Evolutionary conservation across 805 yeast species (phyloP).

Genomic region (Candida insectorum): DNA sequence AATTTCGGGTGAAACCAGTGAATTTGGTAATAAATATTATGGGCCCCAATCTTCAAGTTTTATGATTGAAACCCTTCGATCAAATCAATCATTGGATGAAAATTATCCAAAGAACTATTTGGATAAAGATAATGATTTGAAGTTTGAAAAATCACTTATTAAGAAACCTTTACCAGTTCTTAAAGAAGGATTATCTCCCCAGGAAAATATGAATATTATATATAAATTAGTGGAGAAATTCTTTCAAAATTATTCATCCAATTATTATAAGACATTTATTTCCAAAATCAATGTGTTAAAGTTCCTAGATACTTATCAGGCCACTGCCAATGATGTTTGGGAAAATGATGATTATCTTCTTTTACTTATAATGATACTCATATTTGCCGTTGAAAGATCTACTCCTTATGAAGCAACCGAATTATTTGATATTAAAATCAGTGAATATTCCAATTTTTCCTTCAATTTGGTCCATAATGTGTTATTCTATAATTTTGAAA

Average conservation of each 20-base stretch:
- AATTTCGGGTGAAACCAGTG: conserved; percentile 36
- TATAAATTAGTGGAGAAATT: conserved; percentile 37
- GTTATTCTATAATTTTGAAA: conserved; percentile 38
- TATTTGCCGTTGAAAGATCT: conserved; percentile 35
- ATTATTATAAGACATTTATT: conserved; percentile 41
- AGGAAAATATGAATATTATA: conserved; percentile 30
- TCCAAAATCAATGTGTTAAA: conserved; percentile 27
- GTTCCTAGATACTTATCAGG: conserved; percentile 35
- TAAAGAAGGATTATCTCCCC: conserved; percentile 3
- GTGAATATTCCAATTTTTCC: conserved; percentile 10
- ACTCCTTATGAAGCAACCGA: conserved; percentile 24
- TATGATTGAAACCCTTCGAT: conserved; percentile 40
- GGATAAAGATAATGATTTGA: conserved; percentile 8
- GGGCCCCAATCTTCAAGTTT: conserved; percentile 50
- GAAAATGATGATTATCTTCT: conserved; percentile 48
- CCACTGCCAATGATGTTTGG: conserved; percentile 36
- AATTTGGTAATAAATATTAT: conserved; percentile 42
- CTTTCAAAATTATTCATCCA: conserved; percentile 29
- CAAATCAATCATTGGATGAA: conserved; percentile 1
- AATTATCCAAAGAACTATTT: conserved; percentile 10
- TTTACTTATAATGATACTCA: conserved; percentile 41
- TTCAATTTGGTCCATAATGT: conserved; percentile 11
- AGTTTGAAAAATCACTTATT: conserved; percentile 15
- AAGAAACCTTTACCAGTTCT: conserved; percentile 31
- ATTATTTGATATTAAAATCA: conserved; percentile 5